Conservation (phyloP, 306 rosid genomes). For the Astragalus membranaceus region DNA sequence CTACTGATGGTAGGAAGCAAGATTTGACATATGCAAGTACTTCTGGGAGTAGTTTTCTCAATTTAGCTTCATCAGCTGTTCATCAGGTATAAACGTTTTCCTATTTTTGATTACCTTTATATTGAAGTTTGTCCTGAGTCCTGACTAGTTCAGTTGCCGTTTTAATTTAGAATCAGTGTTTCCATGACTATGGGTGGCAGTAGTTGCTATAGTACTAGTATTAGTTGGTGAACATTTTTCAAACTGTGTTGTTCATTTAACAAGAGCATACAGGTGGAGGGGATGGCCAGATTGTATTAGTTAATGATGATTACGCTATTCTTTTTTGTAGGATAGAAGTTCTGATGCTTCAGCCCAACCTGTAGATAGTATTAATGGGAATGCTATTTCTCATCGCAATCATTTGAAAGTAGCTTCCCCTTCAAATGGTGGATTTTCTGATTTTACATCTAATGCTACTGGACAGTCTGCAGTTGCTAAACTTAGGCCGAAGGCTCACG, state of each 20-base stretch:
- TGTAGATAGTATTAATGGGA: slow-evolving; percentile 45
- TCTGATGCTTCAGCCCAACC: slow-evolving; percentile 37
- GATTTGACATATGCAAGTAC: slow-evolving; percentile 39
- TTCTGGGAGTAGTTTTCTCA: slow-evolving; percentile 49
- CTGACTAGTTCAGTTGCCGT: not conserved
- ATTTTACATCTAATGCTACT: slow-evolving; percentile 46
- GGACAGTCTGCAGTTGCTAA: slow-evolving; percentile 45
- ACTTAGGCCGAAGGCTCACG: slow-evolving; percentile 46
- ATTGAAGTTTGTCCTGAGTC: not conserved
- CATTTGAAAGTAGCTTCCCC: slow-evolving; percentile 43
- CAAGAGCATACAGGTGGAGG: not conserved
- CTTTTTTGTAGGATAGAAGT: slow-evolving; percentile 43
- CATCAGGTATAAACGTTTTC: slow-evolving; percentile 42
- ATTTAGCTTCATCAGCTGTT: slow-evolving; percentile 44
- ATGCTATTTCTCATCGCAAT: slow-evolving; percentile 35
- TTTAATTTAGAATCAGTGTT: slow-evolving; percentile 2
- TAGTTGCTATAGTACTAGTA: not conserved
- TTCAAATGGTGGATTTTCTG: slow-evolving; percentile 43
- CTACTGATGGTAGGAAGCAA: slow-evolving; percentile 58
- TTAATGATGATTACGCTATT: not conserved
- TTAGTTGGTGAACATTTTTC: not conserved
- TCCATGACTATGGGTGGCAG: not conserved
- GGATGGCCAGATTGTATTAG: not conserved
- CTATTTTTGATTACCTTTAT: not conserved
- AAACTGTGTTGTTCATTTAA: not conserved